A percentile compares a stretch with the other conserved stretches of the same genome.
Evolutionary conservation across 129 eudicot genomes (phyloP).

Genomic region (Lactuca saligna): DNA sequence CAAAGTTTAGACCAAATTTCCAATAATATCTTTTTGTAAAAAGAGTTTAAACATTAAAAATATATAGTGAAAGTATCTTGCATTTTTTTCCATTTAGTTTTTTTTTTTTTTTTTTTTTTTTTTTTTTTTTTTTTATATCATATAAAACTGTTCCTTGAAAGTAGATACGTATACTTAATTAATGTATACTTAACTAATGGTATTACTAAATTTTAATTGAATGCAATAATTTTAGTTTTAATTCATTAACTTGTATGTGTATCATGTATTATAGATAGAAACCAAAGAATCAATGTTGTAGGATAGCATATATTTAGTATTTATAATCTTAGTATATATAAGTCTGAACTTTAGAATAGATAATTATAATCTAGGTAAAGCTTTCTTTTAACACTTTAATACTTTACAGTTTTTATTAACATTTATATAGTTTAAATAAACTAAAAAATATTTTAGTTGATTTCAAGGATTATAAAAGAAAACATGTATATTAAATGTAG

Average conservation of each 20-base stretch:
- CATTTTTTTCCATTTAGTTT: neutral
- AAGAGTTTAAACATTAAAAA: too few species aligned
- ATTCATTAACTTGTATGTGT: neutral
- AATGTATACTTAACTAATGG: too few species aligned
- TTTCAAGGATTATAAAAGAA: neutral
- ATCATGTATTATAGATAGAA: neutral
- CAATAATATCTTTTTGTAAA: too few species aligned
- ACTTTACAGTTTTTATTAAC: too few species aligned
- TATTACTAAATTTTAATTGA: neutral
- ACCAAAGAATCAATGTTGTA: too few species aligned
- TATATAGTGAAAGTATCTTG: neutral
- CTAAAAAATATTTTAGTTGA: neutral
- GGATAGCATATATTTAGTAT: neutral
- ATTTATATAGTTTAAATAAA: too few species aligned
- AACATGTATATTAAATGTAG: neutral
- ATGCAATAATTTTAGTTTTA: neutral
- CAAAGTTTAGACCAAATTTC: too few species aligned
- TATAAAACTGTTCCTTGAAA: neutral
- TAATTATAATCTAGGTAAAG: too few species aligned
- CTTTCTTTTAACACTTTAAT: neutral
- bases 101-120: too few species aligned
- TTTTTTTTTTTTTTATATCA: too few species aligned
- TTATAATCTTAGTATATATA: neutral
- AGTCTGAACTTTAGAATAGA: neutral
- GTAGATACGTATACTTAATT: neutral